phyloP scores from a whole-genome alignment of 331 rosid species.

The Quercus phellos region DNA sequence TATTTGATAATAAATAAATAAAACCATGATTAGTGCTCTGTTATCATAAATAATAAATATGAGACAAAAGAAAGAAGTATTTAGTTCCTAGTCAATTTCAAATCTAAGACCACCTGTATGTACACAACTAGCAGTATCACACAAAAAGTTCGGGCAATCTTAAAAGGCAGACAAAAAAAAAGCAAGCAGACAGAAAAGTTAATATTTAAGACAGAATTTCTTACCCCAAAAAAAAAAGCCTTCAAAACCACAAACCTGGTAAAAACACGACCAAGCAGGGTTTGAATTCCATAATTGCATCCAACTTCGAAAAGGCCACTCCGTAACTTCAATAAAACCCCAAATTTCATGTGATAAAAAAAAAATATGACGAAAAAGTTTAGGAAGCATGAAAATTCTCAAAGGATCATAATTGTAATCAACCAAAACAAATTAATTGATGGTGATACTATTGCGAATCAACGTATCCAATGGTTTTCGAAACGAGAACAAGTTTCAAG shows the following conservation, averaged over 20 bases:
- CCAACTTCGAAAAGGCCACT: constrained; percentile 37
- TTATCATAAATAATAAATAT: too few relatives aligned
- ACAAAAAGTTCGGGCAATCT: constrained; percentile 13
- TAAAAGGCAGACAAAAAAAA: constrained; percentile 13
- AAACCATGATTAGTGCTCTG: neutral
- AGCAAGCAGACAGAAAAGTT: constrained; percentile 5
- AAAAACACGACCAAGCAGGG: constrained; percentile 38
- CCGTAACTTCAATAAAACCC: constrained; percentile 37
- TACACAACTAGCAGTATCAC: constrained; percentile 1
- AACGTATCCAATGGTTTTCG: neutral
- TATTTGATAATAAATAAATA: neutral
- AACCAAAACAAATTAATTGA: neutral
- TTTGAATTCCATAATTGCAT: constrained; percentile 39
- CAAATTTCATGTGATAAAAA: constrained; percentile 30
- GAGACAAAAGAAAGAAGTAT: neutral
- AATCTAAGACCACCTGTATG: neutral
- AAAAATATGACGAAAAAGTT: constrained; percentile 22
- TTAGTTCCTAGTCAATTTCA: neutral
- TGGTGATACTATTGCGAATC: neutral
- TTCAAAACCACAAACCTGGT: constrained; percentile 45
- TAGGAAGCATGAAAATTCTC: constrained; percentile 25
- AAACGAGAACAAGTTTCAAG: neutral
- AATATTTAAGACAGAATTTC: constrained; percentile 9
- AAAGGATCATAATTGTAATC: neutral
- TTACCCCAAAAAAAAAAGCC: constrained; percentile 20